A percentile compares a stretch with the other conserved stretches of the same genome.
These are phyloP conservation scores for Cucumis melo DNA, from an alignment of 306 rosid genomes.

Conservation along the genomic window DNA sequence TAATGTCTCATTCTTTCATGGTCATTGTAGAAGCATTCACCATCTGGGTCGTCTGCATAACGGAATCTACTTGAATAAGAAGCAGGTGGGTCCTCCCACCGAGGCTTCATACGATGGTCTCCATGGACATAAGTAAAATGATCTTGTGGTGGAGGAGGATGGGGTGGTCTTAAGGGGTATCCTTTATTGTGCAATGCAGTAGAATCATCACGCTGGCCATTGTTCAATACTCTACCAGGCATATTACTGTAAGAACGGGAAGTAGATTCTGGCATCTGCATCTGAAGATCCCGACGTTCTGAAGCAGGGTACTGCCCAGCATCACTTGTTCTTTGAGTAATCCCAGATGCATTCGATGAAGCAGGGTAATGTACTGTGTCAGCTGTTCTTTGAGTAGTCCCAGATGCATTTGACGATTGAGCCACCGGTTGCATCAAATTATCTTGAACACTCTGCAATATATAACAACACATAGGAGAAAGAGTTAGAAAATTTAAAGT, in stretches of 20 bases:
- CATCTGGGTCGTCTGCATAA: slow-evolving; percentile 40
- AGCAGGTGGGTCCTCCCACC: slow-evolving; percentile 47
- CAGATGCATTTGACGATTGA: slow-evolving; percentile 42
- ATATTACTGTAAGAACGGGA: slow-evolving; percentile 34
- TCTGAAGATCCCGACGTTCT: slow-evolving; percentile 50
- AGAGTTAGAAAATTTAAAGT: slow-evolving; percentile 6
- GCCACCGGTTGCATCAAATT: slow-evolving; percentile 22
- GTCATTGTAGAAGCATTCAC: slow-evolving; percentile 59
- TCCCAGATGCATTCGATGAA: slow-evolving; percentile 29
- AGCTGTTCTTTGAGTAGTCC: slow-evolving; percentile 32
- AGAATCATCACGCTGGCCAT: slow-evolving; percentile 33
- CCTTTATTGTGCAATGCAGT: slow-evolving; percentile 31
- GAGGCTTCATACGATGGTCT: slow-evolving; percentile 49
- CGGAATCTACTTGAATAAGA: slow-evolving; percentile 54
- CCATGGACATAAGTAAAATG: slow-evolving; percentile 68
- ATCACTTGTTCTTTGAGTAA: slow-evolving; percentile 39
- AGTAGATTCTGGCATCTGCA: slow-evolving; percentile 41
- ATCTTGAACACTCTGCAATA: slow-evolving; percentile 39
- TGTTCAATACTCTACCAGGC: slow-evolving; percentile 33
- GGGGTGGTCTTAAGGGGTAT: slow-evolving; percentile 60
- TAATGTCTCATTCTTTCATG: slow-evolving; percentile 73
- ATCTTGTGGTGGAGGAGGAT: slow-evolving; percentile 51
- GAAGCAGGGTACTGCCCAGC: slow-evolving; percentile 29
- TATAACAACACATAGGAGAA: slow-evolving; percentile 9
- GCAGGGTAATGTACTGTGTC: slow-evolving; percentile 34